Conservation (phyloP, 371 early-diverging fungal species). For the Coemansia linderi region DNA sequence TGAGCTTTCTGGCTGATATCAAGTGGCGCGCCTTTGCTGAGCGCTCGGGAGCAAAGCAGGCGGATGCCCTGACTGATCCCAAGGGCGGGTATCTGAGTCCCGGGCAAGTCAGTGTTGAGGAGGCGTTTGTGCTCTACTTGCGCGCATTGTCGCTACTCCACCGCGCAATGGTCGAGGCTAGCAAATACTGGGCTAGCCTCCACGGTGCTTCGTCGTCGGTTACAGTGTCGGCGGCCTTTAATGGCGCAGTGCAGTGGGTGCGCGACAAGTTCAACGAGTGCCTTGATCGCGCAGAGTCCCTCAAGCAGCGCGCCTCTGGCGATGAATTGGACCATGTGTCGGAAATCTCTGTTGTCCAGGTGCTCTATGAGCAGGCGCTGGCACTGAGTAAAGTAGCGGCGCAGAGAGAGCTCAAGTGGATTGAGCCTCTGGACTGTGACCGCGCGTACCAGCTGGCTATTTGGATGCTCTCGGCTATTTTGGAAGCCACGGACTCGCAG, state of each 20-base stretch:
- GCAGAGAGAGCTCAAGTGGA: constrained; percentile 45
- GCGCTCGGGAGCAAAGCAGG: constrained; percentile 4
- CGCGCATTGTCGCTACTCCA: constrained; percentile 76
- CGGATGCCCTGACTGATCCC: constrained; percentile 31
- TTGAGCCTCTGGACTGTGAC: constrained; percentile 70
- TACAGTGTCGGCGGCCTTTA: constrained; percentile 43
- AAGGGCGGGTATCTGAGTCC: constrained; percentile 32
- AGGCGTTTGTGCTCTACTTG: constrained; percentile 75
- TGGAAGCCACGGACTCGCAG: constrained; percentile 51
- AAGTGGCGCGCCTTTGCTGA: constrained; percentile 40
- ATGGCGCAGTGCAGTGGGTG: constrained; percentile 80
- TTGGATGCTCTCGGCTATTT: constrained; percentile 76
- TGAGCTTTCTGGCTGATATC: constrained; percentile 49
- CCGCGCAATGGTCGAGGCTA: constrained; percentile 71
- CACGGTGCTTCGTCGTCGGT: constrained; percentile 49
- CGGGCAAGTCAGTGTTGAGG: constrained; percentile 61
- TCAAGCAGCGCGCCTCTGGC: constrained; percentile 58
- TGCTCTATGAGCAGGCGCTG: constrained; percentile 71
- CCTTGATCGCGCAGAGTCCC: constrained; percentile 74
- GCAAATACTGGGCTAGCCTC: constrained; percentile 67
- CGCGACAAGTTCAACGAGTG: constrained; percentile 84
- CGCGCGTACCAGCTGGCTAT: constrained; percentile 76
- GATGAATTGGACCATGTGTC: constrained; percentile 50
- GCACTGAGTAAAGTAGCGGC: constrained; percentile 59
- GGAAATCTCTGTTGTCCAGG: constrained; percentile 62